A percentile compares a stretch with the other conserved stretches of the same genome.
Evolutionary conservation across 1,284 basidiomycete species (phyloP).

Genomic region (Mycena citricolor): DNA sequence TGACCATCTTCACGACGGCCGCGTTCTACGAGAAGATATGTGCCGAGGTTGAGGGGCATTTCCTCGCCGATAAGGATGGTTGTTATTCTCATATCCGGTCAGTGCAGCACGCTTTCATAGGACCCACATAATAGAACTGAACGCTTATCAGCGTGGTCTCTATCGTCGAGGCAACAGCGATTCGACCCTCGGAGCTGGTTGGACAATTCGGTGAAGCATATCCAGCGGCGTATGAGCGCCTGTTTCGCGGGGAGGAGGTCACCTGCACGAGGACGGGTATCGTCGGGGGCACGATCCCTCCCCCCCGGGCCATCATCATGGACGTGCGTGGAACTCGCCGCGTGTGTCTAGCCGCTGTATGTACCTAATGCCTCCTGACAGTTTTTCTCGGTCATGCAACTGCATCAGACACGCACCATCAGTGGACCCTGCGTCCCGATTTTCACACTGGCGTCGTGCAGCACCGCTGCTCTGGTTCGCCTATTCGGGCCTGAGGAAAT

Average conservation of each 20-base stretch:
- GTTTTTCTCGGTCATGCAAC: not conserved
- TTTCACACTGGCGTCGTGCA: not conserved
- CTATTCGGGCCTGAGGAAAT: slow-evolving; percentile 2
- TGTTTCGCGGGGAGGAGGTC: not conserved
- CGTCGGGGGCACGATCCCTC: not conserved
- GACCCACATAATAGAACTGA: not conserved
- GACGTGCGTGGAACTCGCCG: not conserved
- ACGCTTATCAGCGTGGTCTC: slow-evolving; percentile 1
- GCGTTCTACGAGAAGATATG: not conserved
- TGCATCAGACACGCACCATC: slow-evolving; percentile 1
- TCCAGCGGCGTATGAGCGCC: slow-evolving; percentile 5
- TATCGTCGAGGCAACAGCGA: not conserved
- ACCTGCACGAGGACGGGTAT: slow-evolving; percentile 4
- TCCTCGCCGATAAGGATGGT: no score
- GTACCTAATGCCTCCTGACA: not conserved
- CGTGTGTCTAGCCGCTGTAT: no score
- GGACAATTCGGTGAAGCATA: not conserved
- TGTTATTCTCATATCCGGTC: no score
- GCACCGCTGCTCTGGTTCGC: not conserved
- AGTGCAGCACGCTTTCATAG: not conserved
- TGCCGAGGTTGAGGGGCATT: not conserved
- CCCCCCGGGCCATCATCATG: not conserved
- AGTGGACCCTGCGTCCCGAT: slow-evolving; percentile 1
- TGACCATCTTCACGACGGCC: slow-evolving; percentile 7
- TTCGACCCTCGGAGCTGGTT: not conserved